Evolutionary conservation across 805 yeast species (phyloP).

Genomic region (Wickerhamomyces chaumierensis): DNA sequence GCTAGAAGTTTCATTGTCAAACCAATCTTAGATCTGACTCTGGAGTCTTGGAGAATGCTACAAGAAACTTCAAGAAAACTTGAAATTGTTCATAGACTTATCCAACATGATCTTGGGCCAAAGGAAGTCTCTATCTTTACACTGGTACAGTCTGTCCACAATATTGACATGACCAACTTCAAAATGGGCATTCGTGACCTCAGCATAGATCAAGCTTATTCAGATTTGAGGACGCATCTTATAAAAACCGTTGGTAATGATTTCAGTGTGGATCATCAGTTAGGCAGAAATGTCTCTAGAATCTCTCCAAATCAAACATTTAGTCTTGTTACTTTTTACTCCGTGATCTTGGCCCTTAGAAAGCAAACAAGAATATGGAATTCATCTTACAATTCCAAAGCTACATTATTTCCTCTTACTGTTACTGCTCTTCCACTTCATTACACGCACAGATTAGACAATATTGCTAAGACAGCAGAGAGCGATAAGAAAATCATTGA

Average conservation of each 20-base stretch:
- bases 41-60: conserved; percentile 28
- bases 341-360: conserved; percentile 37
- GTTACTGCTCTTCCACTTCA: conserved; percentile 33
- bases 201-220: conserved; percentile 18
- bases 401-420: conserved; percentile 28
- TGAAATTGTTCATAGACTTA: conserved; percentile 32
- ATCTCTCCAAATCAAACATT: conserved; percentile 3
- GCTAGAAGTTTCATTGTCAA: conserved; percentile 23
- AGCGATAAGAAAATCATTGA: conserved; percentile 15
- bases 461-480: conserved; percentile 20
- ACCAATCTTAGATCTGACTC: conserved; percentile 27
- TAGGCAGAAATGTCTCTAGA: conserved; percentile 12
- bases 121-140: conserved; percentile 27
- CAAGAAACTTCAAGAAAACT: conserved; percentile 30
- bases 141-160: conserved; percentile 24
- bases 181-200: conserved; percentile 8
- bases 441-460: conserved; percentile 24
- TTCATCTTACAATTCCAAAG: conserved; percentile 19
- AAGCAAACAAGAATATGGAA: conserved; percentile 39
- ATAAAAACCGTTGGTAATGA: conserved; percentile 13
- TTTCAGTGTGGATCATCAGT: conserved; percentile 7
- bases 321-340: conserved; percentile 24
- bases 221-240: conserved; percentile 11
- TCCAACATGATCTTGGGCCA: conserved; percentile 30
- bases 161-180: conserved; percentile 21